Evolutionary conservation across 2,329 filamentous ascomycete genomes (phyloP).

Genomic region (Stachybotrys chartarum): DNA sequence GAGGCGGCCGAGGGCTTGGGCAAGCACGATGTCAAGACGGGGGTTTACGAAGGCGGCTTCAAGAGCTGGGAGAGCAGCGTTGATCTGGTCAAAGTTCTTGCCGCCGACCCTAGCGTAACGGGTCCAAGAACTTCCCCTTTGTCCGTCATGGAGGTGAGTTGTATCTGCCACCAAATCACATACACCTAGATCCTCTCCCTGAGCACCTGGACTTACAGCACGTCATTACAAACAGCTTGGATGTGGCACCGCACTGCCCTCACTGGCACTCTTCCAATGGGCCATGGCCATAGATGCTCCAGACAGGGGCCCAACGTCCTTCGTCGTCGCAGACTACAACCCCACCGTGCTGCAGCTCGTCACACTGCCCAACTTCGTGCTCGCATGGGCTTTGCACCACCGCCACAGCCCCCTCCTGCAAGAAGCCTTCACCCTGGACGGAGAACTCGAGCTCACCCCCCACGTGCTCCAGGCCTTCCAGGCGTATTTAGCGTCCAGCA

Average conservation of each 20-base stretch:
- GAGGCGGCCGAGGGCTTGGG: conserved; percentile 43
- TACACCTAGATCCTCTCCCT: not conserved
- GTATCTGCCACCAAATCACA: not conserved
- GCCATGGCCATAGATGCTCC: conserved; percentile 24
- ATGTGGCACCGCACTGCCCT: conserved; percentile 71
- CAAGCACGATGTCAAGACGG: conserved; percentile 68
- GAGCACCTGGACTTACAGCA: not conserved
- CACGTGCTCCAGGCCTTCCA: conserved; percentile 53
- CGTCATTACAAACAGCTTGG: conserved; percentile 48
- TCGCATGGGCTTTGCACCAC: conserved; percentile 55
- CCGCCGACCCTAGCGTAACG: conserved; percentile 29
- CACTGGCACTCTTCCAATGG: conserved; percentile 63
- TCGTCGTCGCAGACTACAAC: conserved; percentile 75
- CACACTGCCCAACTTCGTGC: conserved; percentile 69
- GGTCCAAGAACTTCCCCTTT: conserved; percentile 25
- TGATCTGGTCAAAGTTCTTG: conserved; percentile 66
- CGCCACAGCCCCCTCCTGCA: conserved; percentile 28
- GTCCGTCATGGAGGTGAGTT: conserved; percentile 47
- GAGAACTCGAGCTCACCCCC: conserved; percentile 58
- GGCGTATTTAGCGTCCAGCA: conserved; percentile 37
- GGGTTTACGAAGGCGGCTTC: conserved; percentile 80
- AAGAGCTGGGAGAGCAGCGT: conserved; percentile 87
- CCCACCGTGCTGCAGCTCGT: conserved; percentile 69
- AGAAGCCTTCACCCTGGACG: conserved; percentile 41
- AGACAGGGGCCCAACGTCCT: conserved; percentile 34